These are phyloP conservation scores for Skeletonema tropicum DNA, from an alignment of 108 stramenopile genomes.

Conservation along the genomic window DNA sequence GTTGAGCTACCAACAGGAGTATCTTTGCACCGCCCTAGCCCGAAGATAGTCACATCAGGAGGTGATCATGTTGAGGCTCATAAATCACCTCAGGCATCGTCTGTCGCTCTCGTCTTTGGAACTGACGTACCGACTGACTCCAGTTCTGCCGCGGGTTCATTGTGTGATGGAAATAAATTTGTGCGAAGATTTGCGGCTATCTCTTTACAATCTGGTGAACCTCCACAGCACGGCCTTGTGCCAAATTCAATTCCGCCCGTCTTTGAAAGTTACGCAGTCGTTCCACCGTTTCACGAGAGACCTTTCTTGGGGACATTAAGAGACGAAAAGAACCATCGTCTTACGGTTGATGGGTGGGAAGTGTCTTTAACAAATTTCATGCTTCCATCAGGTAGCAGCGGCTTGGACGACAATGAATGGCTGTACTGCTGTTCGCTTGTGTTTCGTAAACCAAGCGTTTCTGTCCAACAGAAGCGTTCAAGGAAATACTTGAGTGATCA, in stretches of 20 bases:
- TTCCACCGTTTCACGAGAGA: conserved; percentile 52
- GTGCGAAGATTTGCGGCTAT: conserved; percentile 68
- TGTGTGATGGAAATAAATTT: conserved; percentile 26
- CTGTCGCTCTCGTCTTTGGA: conserved; percentile 81
- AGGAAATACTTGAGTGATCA: conserved; percentile 9
- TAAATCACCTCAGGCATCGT: conserved; percentile 9
- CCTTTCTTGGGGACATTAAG: conserved; percentile 48
- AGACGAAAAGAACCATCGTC: conserved; percentile 15
- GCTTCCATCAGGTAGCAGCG: conserved; percentile 62
- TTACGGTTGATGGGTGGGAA: conserved; percentile 78
- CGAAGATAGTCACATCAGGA: neutral
- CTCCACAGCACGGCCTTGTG: conserved; percentile 28
- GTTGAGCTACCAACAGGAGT: conserved; percentile 74
- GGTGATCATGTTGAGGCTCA: neutral
- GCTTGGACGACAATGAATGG: conserved; percentile 49
- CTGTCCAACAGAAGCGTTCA: neutral
- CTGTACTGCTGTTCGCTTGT: conserved; percentile 82
- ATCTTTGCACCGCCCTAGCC: conserved; percentile 70
- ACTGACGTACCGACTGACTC: conserved; percentile 7
- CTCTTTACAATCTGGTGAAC: conserved; percentile 18
- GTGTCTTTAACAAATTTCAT: conserved; percentile 74
- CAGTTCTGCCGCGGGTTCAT: conserved; percentile 31
- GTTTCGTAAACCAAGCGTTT: conserved; percentile 35
- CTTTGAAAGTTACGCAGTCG: conserved; percentile 74
- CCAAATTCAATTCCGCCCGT: conserved; percentile 58